Evolutionary conservation across 2,329 filamentous ascomycete species (phyloP).

Genomic region (Teratosphaeria pseudoeucalypti): DNA sequence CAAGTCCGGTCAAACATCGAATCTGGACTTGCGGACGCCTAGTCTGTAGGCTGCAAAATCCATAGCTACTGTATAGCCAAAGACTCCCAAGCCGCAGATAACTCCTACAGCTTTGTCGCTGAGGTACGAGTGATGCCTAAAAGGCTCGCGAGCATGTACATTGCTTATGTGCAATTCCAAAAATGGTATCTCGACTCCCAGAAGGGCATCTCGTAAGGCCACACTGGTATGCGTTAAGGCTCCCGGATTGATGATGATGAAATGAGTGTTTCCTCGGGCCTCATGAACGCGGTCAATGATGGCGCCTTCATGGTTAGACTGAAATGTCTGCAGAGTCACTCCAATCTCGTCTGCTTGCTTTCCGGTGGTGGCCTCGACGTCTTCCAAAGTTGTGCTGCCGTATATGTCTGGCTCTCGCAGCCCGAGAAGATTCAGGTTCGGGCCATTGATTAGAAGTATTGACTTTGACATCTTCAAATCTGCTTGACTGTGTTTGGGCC

Average conservation of each 20-base stretch:
- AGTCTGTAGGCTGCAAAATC: slow-evolving; percentile 28
- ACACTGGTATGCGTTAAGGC: slow-evolving; percentile 69
- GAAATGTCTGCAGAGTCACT: slow-evolving; percentile 49
- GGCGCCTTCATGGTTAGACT: slow-evolving; percentile 69
- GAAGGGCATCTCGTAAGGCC: slow-evolving; percentile 62
- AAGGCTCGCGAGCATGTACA: slow-evolving; percentile 60
- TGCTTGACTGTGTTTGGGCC: not conserved
- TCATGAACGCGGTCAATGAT: slow-evolving; percentile 64
- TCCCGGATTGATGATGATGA: slow-evolving; percentile 65
- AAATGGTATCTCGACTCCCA: slow-evolving; percentile 60
- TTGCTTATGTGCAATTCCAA: slow-evolving; percentile 71
- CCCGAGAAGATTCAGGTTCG: slow-evolving; percentile 71
- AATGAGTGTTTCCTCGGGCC: slow-evolving; percentile 50
- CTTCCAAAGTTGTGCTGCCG: slow-evolving; percentile 55
- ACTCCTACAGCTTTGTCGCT: slow-evolving; percentile 66
- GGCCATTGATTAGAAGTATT: slow-evolving; percentile 27
- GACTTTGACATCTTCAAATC: slow-evolving; percentile 3
- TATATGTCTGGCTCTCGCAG: slow-evolving; percentile 61
- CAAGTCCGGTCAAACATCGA: not conserved
- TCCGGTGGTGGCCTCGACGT: slow-evolving; percentile 45
- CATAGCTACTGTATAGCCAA: slow-evolving; percentile 38
- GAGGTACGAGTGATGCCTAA: slow-evolving; percentile 59
- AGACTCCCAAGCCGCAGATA: slow-evolving; percentile 53
- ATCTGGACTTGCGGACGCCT: not conserved
- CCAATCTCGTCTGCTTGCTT: slow-evolving; percentile 41